Conservation (phyloP, 441 rosid genomes). For the Mallotus japonicus region DNA sequence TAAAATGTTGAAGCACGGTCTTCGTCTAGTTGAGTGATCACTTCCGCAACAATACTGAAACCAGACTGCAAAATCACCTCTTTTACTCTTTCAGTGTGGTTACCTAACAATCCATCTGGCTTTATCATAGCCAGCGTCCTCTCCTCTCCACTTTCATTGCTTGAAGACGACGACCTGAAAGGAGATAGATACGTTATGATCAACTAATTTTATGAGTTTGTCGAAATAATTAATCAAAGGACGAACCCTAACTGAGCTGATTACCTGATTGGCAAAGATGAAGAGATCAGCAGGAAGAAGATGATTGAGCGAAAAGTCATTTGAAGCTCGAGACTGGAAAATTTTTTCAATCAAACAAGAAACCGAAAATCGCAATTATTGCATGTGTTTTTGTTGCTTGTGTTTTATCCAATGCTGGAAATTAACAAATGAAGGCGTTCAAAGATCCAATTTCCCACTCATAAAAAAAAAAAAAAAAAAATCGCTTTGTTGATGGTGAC, state of each 20-base stretch:
- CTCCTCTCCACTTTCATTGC: constrained; percentile 40
- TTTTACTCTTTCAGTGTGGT: constrained; percentile 55
- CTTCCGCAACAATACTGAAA: constrained; percentile 57
- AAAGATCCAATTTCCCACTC: too few relatives aligned
- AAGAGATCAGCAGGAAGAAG: constrained; percentile 22
- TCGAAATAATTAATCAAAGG: not conserved
- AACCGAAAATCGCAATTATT: not conserved
- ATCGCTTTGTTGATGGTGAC: not conserved
- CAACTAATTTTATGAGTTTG: not conserved
- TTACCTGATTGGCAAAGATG: constrained; percentile 33
- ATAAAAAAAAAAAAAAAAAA: not conserved
- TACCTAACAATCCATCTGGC: constrained; percentile 78
- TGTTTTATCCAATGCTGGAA: not conserved
- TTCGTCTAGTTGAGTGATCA: constrained; percentile 47
- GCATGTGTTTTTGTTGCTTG: not conserved
- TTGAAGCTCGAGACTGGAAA: constrained; percentile 9
- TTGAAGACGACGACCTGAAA: constrained; percentile 19
- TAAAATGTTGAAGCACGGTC: constrained; percentile 60
- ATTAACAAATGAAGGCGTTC: not conserved
- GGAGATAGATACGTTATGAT: not conserved
- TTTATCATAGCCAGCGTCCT: constrained; percentile 74
- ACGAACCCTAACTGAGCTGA: not conserved
- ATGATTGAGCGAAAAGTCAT: constrained; percentile 24
- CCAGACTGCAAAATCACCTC: constrained; percentile 45
- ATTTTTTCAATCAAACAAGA: not conserved